Percentiles rank a stretch among this genome's conserved stretches.
Conservation (phyloP, 2,329 filamentous ascomycete genomes). For the Penicillium sp. region DNA sequence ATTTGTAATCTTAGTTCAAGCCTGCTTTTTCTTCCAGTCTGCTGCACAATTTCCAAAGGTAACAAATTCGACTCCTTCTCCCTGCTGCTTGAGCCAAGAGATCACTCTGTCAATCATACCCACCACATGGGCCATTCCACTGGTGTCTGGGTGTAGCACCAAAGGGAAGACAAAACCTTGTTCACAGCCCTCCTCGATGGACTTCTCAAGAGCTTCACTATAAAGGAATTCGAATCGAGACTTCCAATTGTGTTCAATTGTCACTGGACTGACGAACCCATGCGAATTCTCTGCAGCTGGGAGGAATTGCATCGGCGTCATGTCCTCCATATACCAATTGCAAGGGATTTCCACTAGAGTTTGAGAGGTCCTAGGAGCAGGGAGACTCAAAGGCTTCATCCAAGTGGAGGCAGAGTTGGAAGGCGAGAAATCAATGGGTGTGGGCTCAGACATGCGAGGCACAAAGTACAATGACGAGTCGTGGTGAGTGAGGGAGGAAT, state of each 20-base stretch:
- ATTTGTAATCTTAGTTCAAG: neutral
- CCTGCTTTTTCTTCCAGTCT: constrained; percentile 27
- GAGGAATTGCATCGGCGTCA: constrained; percentile 49
- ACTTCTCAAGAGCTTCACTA: constrained; percentile 26
- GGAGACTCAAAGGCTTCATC: constrained; percentile 44
- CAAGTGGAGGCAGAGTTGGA: constrained; percentile 41
- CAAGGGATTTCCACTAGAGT: constrained; percentile 45
- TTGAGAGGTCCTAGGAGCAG: constrained; percentile 19
- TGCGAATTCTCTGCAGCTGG: constrained; percentile 52
- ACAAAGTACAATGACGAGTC: constrained; percentile 46
- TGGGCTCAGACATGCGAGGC: constrained; percentile 36
- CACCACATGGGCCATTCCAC: constrained; percentile 62
- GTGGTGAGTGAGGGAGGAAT: constrained; percentile 45
- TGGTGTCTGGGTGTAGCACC: constrained; percentile 60
- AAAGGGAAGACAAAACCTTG: constrained; percentile 49
- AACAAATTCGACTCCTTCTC: constrained; percentile 34
- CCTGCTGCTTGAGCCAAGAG: constrained; percentile 50
- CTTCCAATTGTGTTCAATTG: constrained; percentile 63
- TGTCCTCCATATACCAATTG: constrained; percentile 51
- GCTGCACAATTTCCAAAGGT: constrained; percentile 33
- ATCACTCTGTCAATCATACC: constrained; percentile 58
- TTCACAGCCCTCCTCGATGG: constrained; percentile 38
- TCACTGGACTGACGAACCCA: constrained; percentile 59
- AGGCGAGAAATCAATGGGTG: constrained; percentile 45
- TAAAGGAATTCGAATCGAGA: constrained; percentile 60